These are phyloP conservation scores for Ilyonectria destructans DNA, from an alignment of 2,329 filamentous ascomycete species.

Conservation along the genomic window DNA sequence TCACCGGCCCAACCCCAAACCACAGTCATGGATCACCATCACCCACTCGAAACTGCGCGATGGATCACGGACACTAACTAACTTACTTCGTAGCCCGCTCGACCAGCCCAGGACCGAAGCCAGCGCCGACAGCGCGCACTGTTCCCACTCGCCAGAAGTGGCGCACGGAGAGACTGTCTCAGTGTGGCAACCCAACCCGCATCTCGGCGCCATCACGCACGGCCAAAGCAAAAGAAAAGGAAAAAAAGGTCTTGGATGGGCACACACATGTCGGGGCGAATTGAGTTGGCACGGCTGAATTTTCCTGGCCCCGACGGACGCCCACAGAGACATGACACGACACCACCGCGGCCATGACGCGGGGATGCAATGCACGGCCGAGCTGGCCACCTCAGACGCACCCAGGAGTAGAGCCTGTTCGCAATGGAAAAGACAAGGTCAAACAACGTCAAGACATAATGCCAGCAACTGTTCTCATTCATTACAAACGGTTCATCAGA, in stretches of 20 bases:
- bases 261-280: background rate
- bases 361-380: background rate
- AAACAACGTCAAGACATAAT: background rate
- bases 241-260: background rate
- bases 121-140: background rate
- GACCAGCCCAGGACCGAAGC: background rate
- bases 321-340: background rate
- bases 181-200: background rate
- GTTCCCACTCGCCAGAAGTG: background rate
- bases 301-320: background rate
- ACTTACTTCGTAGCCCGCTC: background rate
- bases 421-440: background rate
- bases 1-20: conserved; percentile 6
- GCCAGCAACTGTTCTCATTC: background rate
- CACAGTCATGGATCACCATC: conserved; percentile 12
- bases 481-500: background rate
- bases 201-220: background rate
- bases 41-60: conserved; percentile 4
- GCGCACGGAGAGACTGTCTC: background rate
- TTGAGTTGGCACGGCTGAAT: background rate
- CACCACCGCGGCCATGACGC: background rate
- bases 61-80: background rate
- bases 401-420: background rate
- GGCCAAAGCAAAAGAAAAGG: background rate
- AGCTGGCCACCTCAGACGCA: background rate